A percentile compares a stretch with the other conserved stretches of the same genome.
Evolutionary conservation across 2,329 filamentous ascomycete species (phyloP).

Genomic region (Fusarium sp.): DNA sequence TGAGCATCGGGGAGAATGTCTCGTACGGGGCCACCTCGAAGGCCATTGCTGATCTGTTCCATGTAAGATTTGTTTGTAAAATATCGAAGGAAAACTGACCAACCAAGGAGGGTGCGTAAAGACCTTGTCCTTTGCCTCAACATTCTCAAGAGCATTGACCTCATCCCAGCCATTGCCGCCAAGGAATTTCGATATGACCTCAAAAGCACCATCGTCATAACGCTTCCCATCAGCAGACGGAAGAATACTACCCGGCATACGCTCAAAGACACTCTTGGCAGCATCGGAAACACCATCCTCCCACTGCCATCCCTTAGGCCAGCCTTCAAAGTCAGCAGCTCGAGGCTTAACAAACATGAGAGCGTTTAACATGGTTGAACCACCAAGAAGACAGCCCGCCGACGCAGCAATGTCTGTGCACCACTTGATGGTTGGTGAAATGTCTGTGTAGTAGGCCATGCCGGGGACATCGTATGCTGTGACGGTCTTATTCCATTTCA

Average conservation of each 20-base stretch:
- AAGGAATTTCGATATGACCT: conserved; percentile 71
- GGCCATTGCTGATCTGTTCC: conserved; percentile 70
- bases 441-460: conserved; percentile 77
- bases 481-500: conserved; percentile 71
- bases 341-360: conserved; percentile 76
- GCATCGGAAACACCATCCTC: conserved; percentile 63
- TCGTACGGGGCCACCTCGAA: conserved; percentile 76
- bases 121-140: conserved; percentile 73
- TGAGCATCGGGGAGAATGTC: conserved; percentile 75
- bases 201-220: conserved; percentile 75
- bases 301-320: conserved; percentile 77
- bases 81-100: conserved; percentile 12
- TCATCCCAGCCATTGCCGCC: conserved; percentile 71
- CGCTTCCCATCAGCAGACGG: conserved; percentile 75
- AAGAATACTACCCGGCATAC: conserved; percentile 61
- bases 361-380: conserved; percentile 74
- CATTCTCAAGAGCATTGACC: conserved; percentile 70
- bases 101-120: conserved; percentile 75
- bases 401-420: conserved; percentile 39
- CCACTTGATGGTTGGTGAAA: conserved; percentile 55
- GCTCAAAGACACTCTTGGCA: conserved; percentile 73
- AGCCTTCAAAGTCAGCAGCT: conserved; percentile 77
- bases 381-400: conserved; percentile 75
- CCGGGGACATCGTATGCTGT: conserved; percentile 79
- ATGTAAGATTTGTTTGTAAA: background rate